Percentiles rank a stretch among this genome's conserved stretches.
Evolutionary conservation across 805 yeast genomes (phyloP).

Genomic region (Kluyveromyces aestuarii): DNA sequence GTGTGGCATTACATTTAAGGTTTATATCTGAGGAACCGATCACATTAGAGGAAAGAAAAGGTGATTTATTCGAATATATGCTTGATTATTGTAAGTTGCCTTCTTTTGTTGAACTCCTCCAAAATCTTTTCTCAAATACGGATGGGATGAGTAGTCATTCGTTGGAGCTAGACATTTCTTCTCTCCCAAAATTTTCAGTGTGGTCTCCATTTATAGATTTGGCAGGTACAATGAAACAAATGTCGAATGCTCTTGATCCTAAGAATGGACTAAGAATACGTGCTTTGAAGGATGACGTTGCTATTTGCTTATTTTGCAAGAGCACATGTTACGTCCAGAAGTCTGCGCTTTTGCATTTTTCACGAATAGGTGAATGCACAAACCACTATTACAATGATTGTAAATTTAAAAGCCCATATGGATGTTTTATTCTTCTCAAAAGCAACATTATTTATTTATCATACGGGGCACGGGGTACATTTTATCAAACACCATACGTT

Average conservation of each 20-base stretch:
- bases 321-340: constrained; percentile 57
- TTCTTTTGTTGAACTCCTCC: background rate
- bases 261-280: constrained; percentile 23
- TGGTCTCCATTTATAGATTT: constrained; percentile 1
- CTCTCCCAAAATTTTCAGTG: background rate
- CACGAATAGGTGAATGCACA: constrained; percentile 67
- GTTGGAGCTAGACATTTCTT: background rate
- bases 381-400: constrained; percentile 59
- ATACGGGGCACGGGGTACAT: constrained; percentile 68
- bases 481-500: constrained; percentile 72
- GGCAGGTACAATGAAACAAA: background rate
- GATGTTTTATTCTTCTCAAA: constrained; percentile 18
- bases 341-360: constrained; percentile 37
- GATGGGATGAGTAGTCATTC: background rate
- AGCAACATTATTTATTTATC: constrained; percentile 36
- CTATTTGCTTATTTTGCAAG: constrained; percentile 81
- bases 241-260: background rate
- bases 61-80: background rate
- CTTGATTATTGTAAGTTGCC: background rate
- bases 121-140: background rate
- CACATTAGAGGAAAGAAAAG: background rate
- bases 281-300: constrained; percentile 51
- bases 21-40: background rate
- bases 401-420: constrained; percentile 15
- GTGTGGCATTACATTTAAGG: constrained; percentile 1